A percentile compares a stretch with the other conserved stretches of the same genome.
Conservation (phyloP, 106 monocot species). For the Iris macrosiphon region DNA sequence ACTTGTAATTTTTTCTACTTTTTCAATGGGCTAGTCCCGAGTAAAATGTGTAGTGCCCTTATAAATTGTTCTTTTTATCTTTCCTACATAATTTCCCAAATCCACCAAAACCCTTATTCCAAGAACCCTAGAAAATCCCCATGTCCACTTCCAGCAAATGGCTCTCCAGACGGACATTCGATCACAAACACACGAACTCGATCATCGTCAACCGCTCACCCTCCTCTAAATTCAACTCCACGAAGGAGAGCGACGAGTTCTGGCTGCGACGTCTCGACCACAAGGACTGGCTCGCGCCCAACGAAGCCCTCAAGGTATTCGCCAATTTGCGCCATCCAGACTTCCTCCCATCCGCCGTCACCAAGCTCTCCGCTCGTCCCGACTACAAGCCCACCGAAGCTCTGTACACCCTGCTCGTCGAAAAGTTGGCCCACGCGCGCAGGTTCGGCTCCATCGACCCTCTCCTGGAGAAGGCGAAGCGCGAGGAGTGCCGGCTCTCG, state of each 20-base stretch:
- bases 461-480: constrained; percentile 44
- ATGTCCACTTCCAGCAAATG: constrained; percentile 7
- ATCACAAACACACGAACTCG: neutral
- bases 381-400: constrained; percentile 80
- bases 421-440: constrained; percentile 39
- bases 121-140: too few species aligned
- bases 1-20: too few species aligned
- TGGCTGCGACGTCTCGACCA: constrained; percentile 59
- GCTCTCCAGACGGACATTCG: neutral
- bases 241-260: constrained; percentile 30
- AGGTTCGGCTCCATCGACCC: constrained; percentile 42
- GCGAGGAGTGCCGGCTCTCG: constrained; percentile 55
- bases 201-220: constrained; percentile 8
- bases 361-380: constrained; percentile 37
- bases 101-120: too few species aligned
- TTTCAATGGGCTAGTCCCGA: too few species aligned
- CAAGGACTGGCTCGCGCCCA: constrained; percentile 87
- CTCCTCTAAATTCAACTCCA: constrained; percentile 13
- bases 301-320: constrained; percentile 75
- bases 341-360: constrained; percentile 32
- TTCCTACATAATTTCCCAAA: too few species aligned
- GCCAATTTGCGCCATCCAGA: constrained; percentile 41
- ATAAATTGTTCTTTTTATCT: too few species aligned
- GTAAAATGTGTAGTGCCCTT: too few species aligned
- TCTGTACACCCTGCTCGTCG: constrained; percentile 53